phyloP scores from a whole-genome alignment of 306 rosid species.

The Rosa multiflora region DNA sequence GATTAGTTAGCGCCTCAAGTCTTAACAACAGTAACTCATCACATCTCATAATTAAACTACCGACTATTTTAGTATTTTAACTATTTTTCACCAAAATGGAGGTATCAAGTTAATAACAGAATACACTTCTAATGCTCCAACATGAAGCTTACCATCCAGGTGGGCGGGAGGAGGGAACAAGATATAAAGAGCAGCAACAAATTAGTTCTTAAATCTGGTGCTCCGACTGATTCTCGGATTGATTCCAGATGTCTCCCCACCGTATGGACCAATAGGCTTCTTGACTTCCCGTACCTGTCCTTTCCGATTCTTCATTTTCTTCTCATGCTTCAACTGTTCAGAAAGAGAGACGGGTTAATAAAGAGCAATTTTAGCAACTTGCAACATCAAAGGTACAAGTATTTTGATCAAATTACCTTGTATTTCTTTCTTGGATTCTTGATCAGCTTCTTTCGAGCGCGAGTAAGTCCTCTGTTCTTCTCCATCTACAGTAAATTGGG shows the following conservation, averaged over 20 bases:
- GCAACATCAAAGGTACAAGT: background rate
- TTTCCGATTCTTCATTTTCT: conserved; percentile 51
- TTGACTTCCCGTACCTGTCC: conserved; percentile 69
- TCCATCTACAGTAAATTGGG: conserved; percentile 47
- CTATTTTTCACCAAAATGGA: background rate
- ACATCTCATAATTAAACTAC: background rate
- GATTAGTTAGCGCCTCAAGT: background rate
- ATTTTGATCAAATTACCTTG: conserved; percentile 53
- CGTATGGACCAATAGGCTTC: conserved; percentile 52
- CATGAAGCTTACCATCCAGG: background rate
- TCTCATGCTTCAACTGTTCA: conserved; percentile 68
- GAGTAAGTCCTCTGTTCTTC: conserved; percentile 85
- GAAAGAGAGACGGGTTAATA: background rate
- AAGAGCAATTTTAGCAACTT: background rate
- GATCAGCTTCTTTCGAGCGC: conserved; percentile 55
- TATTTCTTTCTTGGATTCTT: conserved; percentile 96
- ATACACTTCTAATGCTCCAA: background rate
- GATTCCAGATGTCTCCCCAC: conserved; percentile 83
- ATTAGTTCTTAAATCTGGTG: conserved; percentile 49
- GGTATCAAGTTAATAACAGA: background rate
- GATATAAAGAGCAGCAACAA: background rate
- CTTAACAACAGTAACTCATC: background rate
- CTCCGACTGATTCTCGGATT: conserved; percentile 73
- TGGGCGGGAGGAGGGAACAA: background rate
- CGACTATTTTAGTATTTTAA: background rate